Base-by-base conservation (phyloP, 306 rosid species). In the Lithocarpus polystachyus region DNA sequence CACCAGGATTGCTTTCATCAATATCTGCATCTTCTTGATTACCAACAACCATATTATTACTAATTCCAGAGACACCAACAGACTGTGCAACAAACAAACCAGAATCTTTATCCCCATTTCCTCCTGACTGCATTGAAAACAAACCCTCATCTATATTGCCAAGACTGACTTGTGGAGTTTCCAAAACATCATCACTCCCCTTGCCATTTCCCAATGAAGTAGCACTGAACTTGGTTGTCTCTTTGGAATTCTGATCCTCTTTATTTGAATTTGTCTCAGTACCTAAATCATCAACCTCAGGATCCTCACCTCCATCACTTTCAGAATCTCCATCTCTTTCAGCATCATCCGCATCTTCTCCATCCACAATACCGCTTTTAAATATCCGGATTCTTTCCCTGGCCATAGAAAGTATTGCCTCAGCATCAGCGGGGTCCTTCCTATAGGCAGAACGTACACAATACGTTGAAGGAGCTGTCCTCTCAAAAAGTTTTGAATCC, bases 401-500 rank as follows among this genome's bases (percentile, higher is more conserved):
- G 68, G 97, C 95, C 57, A 88, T 79, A 67, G 91, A 89, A 78
- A 85, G 89, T 77, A 90, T 77, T 75, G 89, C 85, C 81, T 87
- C 92, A 1, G 90, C 84, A 87, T 90, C 91, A 67, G 86, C 83
- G 0, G 88, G 90, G 74, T 90, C 92, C 88, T 90, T 89, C 81
- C 91, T 86, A 83, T 87, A 92, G 24, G 90, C 83, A 83, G 89
- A 68, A 54, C 88, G 92, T 35, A 92, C 90, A 79, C 95, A 83
- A 84, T 92, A 92, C 1, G 97, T 92, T 24, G 91, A 89, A 77
- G 95, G 95, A 77, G 97, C 95, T 59, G 85, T 90, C 84, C 90
- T 90, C 86, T 92, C 97, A 85, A 92, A 92, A 75, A 92, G 88
- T 80, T 89, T 90, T n/a, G 93, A 69, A 82, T 92, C 97, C 80